Conservation (phyloP, 257 asterid genomes). For the Solanum piurae region DNA sequence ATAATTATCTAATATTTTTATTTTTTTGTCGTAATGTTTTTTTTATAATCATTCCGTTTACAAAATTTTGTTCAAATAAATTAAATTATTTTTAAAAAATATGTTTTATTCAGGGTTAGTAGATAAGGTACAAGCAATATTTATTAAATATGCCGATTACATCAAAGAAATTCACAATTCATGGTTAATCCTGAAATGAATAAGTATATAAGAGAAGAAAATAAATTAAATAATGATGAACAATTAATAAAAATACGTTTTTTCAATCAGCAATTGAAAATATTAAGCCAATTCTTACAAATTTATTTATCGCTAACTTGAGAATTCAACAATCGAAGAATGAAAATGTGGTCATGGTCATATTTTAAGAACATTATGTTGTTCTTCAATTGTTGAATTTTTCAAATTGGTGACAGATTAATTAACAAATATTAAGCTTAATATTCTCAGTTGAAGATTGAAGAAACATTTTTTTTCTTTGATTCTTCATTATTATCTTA, state of each 20-base stretch:
- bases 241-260: neutral
- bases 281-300: too few species aligned
- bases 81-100: too few species aligned
- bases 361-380: too few species aligned
- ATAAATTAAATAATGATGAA: neutral
- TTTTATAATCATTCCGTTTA: neutral
- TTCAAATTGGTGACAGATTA: too few species aligned
- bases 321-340: too few species aligned
- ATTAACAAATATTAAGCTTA: too few species aligned
- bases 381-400: too few species aligned
- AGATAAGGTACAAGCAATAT: constrained; percentile 12
- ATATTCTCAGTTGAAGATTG: neutral
- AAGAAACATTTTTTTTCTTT: neutral
- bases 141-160: neutral
- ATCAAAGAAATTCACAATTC: neutral
- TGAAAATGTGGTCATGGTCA: too few species aligned
- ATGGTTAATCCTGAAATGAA: constrained; percentile 7
- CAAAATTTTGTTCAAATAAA: neutral
- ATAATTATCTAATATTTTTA: neutral
- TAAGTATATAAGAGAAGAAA: neutral
- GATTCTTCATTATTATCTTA: neutral
- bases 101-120: neutral
- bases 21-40: neutral
- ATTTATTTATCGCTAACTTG: too few species aligned
- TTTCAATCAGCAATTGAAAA: neutral